phyloP scores from a whole-genome alignment of 768 basidiomycete genomes.

The Hypsizygus marmoreus region DNA sequence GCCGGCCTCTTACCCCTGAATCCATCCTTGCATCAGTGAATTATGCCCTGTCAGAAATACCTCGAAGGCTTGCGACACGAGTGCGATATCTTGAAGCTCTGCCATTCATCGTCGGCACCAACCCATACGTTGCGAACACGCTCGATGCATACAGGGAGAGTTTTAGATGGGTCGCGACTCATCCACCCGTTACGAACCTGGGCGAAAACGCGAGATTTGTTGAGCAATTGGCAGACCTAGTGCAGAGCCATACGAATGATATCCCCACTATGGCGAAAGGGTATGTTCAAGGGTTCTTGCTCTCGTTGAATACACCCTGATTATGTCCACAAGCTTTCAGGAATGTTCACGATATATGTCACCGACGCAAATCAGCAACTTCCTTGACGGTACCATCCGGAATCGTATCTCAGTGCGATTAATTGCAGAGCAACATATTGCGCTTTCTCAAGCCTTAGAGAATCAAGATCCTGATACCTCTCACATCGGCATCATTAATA shows the following conservation, averaged over 20 bases:
- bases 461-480: constrained; percentile 36
- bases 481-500: constrained; percentile 74
- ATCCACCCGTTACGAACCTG: constrained; percentile 63
- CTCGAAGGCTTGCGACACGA: constrained; percentile 72
- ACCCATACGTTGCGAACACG: constrained; percentile 79
- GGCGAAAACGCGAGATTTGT: constrained; percentile 73
- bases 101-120: constrained; percentile 88
- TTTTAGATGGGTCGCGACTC: constrained; percentile 68
- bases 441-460: constrained; percentile 70
- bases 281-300: constrained; percentile 35
- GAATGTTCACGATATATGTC: constrained; percentile 86
- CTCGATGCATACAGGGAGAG: constrained; percentile 69
- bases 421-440: constrained; percentile 90
- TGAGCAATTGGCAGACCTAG: constrained; percentile 66
- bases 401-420: constrained; percentile 86
- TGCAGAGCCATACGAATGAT: constrained; percentile 81
- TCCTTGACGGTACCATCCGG: constrained; percentile 82
- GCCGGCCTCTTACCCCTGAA: constrained; percentile 67
- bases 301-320: not conserved
- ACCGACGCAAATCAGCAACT: constrained; percentile 73
- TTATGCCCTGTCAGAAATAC: constrained; percentile 76
- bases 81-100: constrained; percentile 73
- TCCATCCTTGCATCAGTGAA: constrained; percentile 75
- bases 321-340: constrained; percentile 60
- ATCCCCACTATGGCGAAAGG: constrained; percentile 92